These are phyloP conservation scores for Jackrogersella minutella DNA, from an alignment of 495 filamentous ascomycete genomes.

Conservation along the genomic window DNA sequence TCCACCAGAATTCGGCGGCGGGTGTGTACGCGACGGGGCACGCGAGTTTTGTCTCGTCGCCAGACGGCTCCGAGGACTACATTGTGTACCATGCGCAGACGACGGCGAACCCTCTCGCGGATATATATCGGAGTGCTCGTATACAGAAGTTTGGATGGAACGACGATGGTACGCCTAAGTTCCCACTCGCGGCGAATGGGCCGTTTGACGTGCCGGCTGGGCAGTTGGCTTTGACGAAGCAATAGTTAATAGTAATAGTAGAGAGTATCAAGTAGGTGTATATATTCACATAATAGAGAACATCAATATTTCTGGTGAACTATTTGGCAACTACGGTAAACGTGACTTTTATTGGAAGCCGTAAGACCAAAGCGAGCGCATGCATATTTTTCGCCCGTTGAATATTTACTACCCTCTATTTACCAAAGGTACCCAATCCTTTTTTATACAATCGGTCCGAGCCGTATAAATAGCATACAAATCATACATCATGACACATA, in stretches of 20 bases:
- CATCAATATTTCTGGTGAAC: constrained; percentile 1
- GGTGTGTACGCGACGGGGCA: constrained; percentile 59
- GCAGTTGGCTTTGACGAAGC: constrained; percentile 26
- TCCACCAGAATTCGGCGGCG: constrained; percentile 57
- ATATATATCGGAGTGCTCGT: constrained; percentile 40
- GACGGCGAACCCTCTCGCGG: constrained; percentile 37
- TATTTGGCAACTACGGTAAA: too few species aligned
- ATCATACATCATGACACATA: neutral
- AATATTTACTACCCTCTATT: neutral
- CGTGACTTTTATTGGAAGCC: too few species aligned
- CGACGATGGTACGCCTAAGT: constrained; percentile 41
- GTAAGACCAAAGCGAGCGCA: too few species aligned
- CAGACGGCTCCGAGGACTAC: constrained; percentile 56
- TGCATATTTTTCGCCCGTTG: too few species aligned
- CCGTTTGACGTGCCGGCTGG: constrained; percentile 42
- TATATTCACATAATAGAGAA: constrained; percentile 15
- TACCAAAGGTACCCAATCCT: neutral
- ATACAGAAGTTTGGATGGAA: constrained; percentile 45
- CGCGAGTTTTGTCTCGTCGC: constrained; percentile 56
- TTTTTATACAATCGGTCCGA: neutral
- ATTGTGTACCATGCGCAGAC: constrained; percentile 59
- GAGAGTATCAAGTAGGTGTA: constrained; percentile 2
- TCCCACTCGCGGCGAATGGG: constrained; percentile 44
- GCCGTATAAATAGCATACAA: neutral
- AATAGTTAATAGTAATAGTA: constrained; percentile 2